These are phyloP conservation scores for Rickenella mellea DNA, from an alignment of 768 basidiomycete genomes.

Conservation along the genomic window DNA sequence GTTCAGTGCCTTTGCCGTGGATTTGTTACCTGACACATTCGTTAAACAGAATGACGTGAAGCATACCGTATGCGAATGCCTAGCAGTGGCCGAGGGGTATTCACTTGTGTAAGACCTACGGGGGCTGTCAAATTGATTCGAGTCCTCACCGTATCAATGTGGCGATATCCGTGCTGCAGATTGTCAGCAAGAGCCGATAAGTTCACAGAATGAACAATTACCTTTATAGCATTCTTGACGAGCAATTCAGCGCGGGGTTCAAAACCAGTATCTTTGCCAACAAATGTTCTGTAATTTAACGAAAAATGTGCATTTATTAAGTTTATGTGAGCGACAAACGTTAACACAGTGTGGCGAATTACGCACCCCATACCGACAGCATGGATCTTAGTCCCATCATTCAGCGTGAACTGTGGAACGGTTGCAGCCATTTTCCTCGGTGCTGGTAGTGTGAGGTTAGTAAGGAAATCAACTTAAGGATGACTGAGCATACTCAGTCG, in stretches of 20 bases:
- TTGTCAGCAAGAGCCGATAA: neutral
- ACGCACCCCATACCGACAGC: slow-evolving; percentile 6
- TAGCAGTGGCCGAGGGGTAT: neutral
- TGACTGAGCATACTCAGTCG: too few species aligned
- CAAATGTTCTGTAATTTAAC: too few species aligned
- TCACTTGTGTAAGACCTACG: neutral
- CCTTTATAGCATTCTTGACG: slow-evolving; percentile 25
- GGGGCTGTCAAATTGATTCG: neutral
- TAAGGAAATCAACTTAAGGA: too few species aligned
- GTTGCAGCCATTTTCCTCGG: too few species aligned
- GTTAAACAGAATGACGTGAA: neutral
- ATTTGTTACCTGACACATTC: neutral
- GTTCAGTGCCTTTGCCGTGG: slow-evolving; percentile 29
- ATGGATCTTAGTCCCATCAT: slow-evolving; percentile 6
- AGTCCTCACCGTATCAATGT: slow-evolving; percentile 28
- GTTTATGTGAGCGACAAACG: too few species aligned
- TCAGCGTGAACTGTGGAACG: slow-evolving; percentile 6
- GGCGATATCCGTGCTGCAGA: slow-evolving; percentile 34
- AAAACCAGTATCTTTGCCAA: too few species aligned
- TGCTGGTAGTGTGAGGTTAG: too few species aligned
- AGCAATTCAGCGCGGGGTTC: slow-evolving; percentile 31
- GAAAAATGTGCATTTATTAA: too few species aligned
- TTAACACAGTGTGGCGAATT: neutral
- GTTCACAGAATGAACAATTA: slow-evolving; percentile 1
- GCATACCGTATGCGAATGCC: slow-evolving; percentile 4